A percentile compares a stretch with the other conserved stretches of the same genome.
Conservation (phyloP, 345 rosid genomes). For the Eucalyptus lansdowneana region DNA sequence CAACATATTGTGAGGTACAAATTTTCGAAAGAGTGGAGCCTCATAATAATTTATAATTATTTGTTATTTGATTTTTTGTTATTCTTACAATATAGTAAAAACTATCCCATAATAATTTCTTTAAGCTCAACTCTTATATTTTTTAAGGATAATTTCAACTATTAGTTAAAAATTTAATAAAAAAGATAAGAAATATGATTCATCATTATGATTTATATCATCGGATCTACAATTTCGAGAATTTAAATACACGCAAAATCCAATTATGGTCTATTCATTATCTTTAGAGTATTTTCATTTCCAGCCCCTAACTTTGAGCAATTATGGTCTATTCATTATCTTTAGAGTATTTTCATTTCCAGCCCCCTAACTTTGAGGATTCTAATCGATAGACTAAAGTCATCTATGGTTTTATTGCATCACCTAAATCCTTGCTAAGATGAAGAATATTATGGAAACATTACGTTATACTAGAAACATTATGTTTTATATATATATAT, state of each 20-base stretch:
- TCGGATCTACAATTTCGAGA: neutral
- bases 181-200: neutral
- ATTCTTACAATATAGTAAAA: too few species aligned
- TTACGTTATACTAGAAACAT: neutral
- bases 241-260: neutral
- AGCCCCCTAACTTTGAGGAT: neutral
- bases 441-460: neutral
- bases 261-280: neutral
- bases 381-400: neutral
- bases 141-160: neutral
- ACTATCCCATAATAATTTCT: too few species aligned
- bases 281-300: neutral
- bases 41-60: too few species aligned
- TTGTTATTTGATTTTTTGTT: too few species aligned
- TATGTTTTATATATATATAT: neutral
- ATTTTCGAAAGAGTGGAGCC: rapidly evolving
- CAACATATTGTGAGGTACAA: too few species aligned
- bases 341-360: neutral
- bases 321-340: neutral
- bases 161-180: neutral
- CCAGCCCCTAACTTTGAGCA: neutral
- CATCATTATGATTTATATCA: neutral
- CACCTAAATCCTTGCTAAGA: neutral
- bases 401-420: neutral
- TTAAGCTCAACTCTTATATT: neutral